Conservation (phyloP, 345 rosid species). For the Camelina hispida region DNA sequence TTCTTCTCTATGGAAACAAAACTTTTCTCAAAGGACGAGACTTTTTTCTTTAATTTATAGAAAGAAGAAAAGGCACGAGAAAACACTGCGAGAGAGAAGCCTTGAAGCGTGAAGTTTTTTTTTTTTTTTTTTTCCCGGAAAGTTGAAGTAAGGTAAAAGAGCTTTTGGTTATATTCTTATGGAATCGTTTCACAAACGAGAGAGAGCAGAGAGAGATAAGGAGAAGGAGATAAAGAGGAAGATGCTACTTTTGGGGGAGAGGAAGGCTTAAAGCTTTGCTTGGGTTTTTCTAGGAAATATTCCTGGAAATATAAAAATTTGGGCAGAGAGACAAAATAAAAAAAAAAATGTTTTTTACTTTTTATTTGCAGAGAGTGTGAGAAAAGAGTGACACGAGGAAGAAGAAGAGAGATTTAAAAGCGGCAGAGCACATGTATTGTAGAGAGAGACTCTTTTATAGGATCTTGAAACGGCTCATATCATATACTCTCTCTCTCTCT, state of each 20-base stretch:
- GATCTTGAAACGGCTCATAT: constrained; percentile 37
- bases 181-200: constrained; percentile 37
- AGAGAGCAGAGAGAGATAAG: not conserved
- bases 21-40: constrained; percentile 41
- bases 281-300: constrained; percentile 44
- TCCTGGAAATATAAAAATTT: no score
- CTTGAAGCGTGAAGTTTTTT: constrained; percentile 26
- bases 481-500: not conserved
- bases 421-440: constrained; percentile 47
- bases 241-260: constrained; percentile 2
- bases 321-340: constrained; percentile 18
- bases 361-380: constrained; percentile 38
- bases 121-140: constrained; percentile 30
- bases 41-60: constrained; percentile 5
- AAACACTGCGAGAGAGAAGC: constrained; percentile 11
- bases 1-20: constrained; percentile 16
- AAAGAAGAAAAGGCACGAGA: constrained; percentile 30
- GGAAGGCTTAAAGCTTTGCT: constrained; percentile 27
- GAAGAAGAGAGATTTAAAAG: constrained; percentile 42
- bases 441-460: constrained; percentile 43
- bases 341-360: not conserved
- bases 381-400: constrained; percentile 44
- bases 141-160: constrained; percentile 26
- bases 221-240: not conserved
- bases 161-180: constrained; percentile 43